Conservation (phyloP, 2,329 filamentous ascomycete species). For the Paecilomyces niveus region DNA sequence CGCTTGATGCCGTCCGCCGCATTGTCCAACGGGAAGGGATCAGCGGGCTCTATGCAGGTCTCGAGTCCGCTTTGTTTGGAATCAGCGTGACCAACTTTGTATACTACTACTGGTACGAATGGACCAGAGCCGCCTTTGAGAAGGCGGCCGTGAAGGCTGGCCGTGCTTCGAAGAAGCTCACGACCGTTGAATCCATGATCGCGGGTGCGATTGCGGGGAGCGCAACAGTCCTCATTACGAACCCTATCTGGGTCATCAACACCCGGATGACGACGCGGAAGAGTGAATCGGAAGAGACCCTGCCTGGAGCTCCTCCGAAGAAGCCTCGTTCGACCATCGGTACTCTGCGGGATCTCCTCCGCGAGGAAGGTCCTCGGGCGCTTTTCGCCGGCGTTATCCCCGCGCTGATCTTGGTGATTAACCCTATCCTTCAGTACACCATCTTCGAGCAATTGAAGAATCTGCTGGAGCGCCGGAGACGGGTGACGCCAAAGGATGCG, state of each 20-base stretch:
- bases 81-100: conserved; percentile 99
- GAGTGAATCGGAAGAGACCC: conserved; percentile 43
- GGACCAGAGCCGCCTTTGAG: conserved; percentile 80
- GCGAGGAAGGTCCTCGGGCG: conserved; percentile 73
- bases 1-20: conserved; percentile 71
- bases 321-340: conserved; percentile 67
- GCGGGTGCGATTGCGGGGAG: conserved; percentile 89
- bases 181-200: conserved; percentile 87
- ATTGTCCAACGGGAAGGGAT: conserved; percentile 91
- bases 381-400: conserved; percentile 91
- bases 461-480: conserved; percentile 64
- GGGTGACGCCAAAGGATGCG: conserved; percentile 76
- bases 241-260: conserved; percentile 99
- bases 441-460: conserved; percentile 99
- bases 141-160: conserved; percentile 65
- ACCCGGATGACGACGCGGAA: conserved; percentile 93
- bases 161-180: conserved; percentile 71
- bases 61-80: conserved; percentile 91
- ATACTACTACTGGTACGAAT: conserved; percentile 99
- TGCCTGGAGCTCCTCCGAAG: conserved; percentile 32
- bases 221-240: conserved; percentile 90
- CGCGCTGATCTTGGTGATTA: conserved; percentile 89
- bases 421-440: conserved; percentile 97
- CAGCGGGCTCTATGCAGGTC: conserved; percentile 79
- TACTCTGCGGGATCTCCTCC: conserved; percentile 72